phyloP scores from a whole-genome alignment of 2,329 filamentous ascomycete species.

The Ascochyta rabiei region DNA sequence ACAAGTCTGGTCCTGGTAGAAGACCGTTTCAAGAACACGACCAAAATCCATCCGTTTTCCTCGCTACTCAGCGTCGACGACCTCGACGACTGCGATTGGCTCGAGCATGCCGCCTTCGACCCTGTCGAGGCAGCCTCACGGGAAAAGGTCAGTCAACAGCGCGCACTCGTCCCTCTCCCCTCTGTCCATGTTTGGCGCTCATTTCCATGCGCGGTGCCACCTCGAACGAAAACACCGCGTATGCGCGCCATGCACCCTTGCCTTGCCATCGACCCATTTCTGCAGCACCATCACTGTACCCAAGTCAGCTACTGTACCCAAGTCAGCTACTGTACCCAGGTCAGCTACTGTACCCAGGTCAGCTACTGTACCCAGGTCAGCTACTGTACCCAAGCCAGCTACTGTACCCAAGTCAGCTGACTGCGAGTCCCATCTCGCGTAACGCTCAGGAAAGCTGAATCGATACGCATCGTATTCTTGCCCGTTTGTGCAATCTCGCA shows the following conservation, averaged over 20 bases:
- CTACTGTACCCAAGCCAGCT: no score
- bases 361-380: no score
- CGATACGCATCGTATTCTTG: neutral
- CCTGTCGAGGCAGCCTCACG: slow-evolving; percentile 61
- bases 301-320: no score
- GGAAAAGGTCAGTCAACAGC: slow-evolving; percentile 61
- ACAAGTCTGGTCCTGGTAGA: slow-evolving; percentile 24
- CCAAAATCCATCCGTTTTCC: slow-evolving; percentile 72
- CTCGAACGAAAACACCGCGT: slow-evolving; percentile 8
- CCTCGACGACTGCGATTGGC: slow-evolving; percentile 64
- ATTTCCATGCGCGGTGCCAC: slow-evolving; percentile 22
- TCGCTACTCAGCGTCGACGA: slow-evolving; percentile 73
- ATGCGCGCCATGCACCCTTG: slow-evolving; percentile 13
- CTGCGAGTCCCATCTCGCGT: no score
- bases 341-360: no score
- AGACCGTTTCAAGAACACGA: slow-evolving; percentile 50
- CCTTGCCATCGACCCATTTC: slow-evolving; percentile 11
- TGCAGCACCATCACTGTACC: slow-evolving; percentile 3
- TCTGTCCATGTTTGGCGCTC: slow-evolving; percentile 11
- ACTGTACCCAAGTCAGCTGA: neutral
- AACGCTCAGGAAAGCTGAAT: no score
- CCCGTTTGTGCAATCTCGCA: neutral
- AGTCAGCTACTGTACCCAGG: no score
- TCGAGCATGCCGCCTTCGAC: slow-evolving; percentile 65
- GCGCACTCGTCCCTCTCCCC: no score